Base-by-base conservation (phyloP, 345 rosid species). In the Melastoma malabathricum region DNA sequence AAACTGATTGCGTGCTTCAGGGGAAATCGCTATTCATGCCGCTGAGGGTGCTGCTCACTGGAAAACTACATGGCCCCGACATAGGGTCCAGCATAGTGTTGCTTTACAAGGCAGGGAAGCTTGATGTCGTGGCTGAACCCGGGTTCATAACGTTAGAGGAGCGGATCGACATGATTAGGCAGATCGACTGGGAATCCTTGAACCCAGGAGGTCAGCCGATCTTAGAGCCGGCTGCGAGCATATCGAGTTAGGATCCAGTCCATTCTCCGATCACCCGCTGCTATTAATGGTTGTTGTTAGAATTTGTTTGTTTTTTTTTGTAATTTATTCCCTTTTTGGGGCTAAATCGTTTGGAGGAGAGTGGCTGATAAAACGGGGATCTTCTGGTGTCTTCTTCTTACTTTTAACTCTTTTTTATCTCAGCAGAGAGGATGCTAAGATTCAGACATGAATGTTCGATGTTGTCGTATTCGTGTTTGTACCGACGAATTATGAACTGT, bases 21-120 rank as follows among this genome's bases (percentile, higher is more conserved):
- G 94, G 96, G 19, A 90, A 84, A 59, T 78, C 94, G 17, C 89
- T 90, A 49, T 90, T 84, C 79, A 80, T 83, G 98, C 94, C 96
- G 4, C 76, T 83, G 34, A 72, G 96, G 51, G 72, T 83, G 51
- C 68, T 86, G 80, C 50, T 90, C 64, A 82, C 92, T 0, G 98
- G 98, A 53, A 90, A 86, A 64, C 77, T 90, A 16, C 94, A 86
- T 38, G 98, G 98, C 48, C 98, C 98, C 23, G 96, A 86, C 54
- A 90, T 89, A 79, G 89, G 77, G 20, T 53, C 78, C 0, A 78
- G 86, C 57, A 65, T 90, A 50, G 29, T 81, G 27, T 57, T 90
- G 46, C 72, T 90, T 27, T 69, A 81, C 61, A 75, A 74, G 72
- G 97, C 95, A 52, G 95, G 84, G 46, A 70, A 56, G 59, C 44